Evolutionary conservation across 805 yeast species (phyloP), one percentile per base, ranked within the genome.

Genomic region (Blastobotrys peoriensis): DNA sequence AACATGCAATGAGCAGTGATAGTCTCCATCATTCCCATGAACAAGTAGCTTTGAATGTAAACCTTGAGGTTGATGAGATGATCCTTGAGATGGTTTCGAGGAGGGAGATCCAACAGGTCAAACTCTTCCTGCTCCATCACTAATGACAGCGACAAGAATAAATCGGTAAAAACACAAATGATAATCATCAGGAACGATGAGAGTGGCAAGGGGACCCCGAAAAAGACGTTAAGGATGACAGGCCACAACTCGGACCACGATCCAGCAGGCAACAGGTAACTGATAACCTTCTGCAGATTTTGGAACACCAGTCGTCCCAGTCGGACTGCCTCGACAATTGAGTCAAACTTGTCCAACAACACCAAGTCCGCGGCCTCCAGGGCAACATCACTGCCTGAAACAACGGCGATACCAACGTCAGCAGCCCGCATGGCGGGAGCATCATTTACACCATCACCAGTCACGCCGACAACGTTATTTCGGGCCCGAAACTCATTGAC

Each of bases 371-470:
- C 50, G 3, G 55, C 55, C 28, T 51, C 55, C 36, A 46, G 10
- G n/a, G 55, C 55, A 17, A 51, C 49, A 39, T 51, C 55, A 38
- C 49, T 41, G 8, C 53, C 55, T 3, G 36, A 23, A 16, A 45
- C 51, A 30, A 89, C 88, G 10, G 95, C 82, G 55, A 91, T 86
- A 58, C 98, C 98, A 55, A 89, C 89, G 66, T 89, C 96, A 2
- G 98, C 97, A 55, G 89, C 73, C 62, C 91, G 89, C 56, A 91
- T 73, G 3, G 98, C 97, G n/a, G 98, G 98, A 0, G 98, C 98
- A 70, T 89, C 98, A 63, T 89, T 89, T 10, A 91, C 96, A 67
- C 98, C 98, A 66, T 89, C 98, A 55, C 98, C 98, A n/a, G 98
- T 89, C 96, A 91, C 89, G 19, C 97, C 98, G 42, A 91, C 98